Conservation (phyloP, 1,139 yeast species). For the Diutina pseudorugosa region DNA sequence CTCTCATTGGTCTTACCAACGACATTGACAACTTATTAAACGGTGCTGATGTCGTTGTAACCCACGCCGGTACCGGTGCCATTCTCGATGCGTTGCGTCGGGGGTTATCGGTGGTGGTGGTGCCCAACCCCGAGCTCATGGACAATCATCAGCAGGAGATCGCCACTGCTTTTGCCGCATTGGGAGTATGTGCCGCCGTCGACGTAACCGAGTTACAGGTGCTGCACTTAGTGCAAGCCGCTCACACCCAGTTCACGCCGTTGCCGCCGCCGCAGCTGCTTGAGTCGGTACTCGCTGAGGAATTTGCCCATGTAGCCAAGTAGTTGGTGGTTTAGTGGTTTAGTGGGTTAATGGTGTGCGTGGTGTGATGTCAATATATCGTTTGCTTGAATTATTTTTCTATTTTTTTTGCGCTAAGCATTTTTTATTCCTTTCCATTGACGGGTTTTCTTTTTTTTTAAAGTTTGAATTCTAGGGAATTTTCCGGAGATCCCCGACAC, state of each 20-base stretch:
- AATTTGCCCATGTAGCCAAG: too few relatives aligned
- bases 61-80: slow-evolving; percentile 95
- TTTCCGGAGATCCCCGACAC: background rate
- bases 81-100: slow-evolving; percentile 63
- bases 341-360: too few relatives aligned
- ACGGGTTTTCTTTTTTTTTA: background rate
- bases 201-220: background rate
- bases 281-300: background rate
- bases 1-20: background rate
- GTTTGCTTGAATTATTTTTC: too few relatives aligned
- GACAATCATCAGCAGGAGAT: slow-evolving; percentile 82
- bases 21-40: slow-evolving; percentile 8
- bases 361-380: too few relatives aligned
- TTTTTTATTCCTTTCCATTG: background rate
- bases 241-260: background rate
- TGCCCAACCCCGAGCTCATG: slow-evolving; percentile 60
- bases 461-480: background rate
- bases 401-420: too few relatives aligned
- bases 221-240: background rate
- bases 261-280: background rate
- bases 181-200: slow-evolving; percentile 3
- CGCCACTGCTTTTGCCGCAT: slow-evolving; percentile 41
- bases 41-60: slow-evolving; percentile 46
- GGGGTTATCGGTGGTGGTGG: slow-evolving; percentile 49
- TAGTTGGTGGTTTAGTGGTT: too few relatives aligned